phyloP scores from a whole-genome alignment of 2,329 filamentous ascomycete genomes.

The Arthrobotrys conoides region DNA sequence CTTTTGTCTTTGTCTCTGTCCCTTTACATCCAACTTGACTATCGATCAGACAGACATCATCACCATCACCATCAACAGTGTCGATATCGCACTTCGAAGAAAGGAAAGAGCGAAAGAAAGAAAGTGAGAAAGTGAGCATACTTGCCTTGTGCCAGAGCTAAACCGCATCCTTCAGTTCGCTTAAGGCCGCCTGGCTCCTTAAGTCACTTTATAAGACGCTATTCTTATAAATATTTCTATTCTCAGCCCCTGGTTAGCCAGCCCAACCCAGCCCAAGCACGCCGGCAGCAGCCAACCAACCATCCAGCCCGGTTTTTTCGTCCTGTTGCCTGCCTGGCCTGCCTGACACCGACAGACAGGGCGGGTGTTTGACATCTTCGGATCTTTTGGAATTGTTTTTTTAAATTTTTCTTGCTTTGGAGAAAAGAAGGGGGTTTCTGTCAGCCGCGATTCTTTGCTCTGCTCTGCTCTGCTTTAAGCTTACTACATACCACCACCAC shows the following conservation, averaged over 20 bases:
- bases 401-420: not conserved
- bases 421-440: constrained; percentile 19
- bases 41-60: not conserved
- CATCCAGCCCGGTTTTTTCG: constrained; percentile 10
- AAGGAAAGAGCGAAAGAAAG: not conserved
- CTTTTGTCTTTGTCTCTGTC: not conserved
- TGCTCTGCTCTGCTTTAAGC: not conserved
- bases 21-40: no score
- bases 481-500: constrained; percentile 3
- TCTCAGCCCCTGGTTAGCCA: constrained; percentile 37
- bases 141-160: constrained; percentile 11
- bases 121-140: no score
- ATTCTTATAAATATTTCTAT: constrained; percentile 32
- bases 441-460: constrained; percentile 43
- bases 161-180: constrained; percentile 41
- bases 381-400: constrained; percentile 38
- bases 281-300: constrained; percentile 10
- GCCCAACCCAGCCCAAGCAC: constrained; percentile 5
- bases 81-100: not conserved
- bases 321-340: constrained; percentile 1
- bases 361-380: constrained; percentile 37
- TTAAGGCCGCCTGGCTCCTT: constrained; percentile 47
- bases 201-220: constrained; percentile 30
- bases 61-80: not conserved
- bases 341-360: constrained; percentile 17